Evolutionary conservation across 2,329 filamentous ascomycete species (phyloP).

Genomic region (Tetracladium maxilliforme): DNA sequence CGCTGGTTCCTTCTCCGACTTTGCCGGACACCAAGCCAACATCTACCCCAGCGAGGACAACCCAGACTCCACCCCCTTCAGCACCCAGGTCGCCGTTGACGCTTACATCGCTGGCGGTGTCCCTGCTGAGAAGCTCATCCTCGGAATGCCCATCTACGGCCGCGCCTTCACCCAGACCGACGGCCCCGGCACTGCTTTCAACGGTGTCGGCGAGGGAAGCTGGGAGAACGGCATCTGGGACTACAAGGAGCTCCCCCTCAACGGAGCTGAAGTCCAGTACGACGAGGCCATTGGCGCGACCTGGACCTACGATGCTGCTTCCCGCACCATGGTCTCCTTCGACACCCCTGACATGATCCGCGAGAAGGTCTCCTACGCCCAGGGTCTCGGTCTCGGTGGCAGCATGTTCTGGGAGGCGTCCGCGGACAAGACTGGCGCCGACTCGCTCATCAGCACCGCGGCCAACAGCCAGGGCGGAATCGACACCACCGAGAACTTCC

Average conservation of each 20-base stretch:
- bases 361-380: constrained; percentile 52
- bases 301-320: constrained; percentile 52
- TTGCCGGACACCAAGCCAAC: constrained; percentile 49
- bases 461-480: constrained; percentile 23
- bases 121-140: constrained; percentile 48
- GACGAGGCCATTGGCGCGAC: constrained; percentile 45
- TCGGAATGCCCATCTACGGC: constrained; percentile 74
- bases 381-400: constrained; percentile 48
- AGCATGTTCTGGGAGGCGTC: constrained; percentile 81
- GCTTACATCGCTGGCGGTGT: constrained; percentile 53
- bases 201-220: constrained; percentile 48
- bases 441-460: constrained; percentile 42
- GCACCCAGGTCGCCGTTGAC: constrained; percentile 46
- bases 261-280: constrained; percentile 39
- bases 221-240: constrained; percentile 71
- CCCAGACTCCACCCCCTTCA: constrained; percentile 51
- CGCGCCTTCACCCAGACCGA: constrained; percentile 50
- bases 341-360: constrained; percentile 45
- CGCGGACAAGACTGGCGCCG: constrained; percentile 42
- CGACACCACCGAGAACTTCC: constrained; percentile 29
- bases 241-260: constrained; percentile 59
- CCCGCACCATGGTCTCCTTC: constrained; percentile 55
- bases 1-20: constrained; percentile 29
- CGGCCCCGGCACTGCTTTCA: constrained; percentile 51
- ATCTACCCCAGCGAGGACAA: constrained; percentile 40